These are phyloP conservation scores for Xylariaceae sp. DNA, from an alignment of 2,329 filamentous ascomycete species.

Conservation along the genomic window DNA sequence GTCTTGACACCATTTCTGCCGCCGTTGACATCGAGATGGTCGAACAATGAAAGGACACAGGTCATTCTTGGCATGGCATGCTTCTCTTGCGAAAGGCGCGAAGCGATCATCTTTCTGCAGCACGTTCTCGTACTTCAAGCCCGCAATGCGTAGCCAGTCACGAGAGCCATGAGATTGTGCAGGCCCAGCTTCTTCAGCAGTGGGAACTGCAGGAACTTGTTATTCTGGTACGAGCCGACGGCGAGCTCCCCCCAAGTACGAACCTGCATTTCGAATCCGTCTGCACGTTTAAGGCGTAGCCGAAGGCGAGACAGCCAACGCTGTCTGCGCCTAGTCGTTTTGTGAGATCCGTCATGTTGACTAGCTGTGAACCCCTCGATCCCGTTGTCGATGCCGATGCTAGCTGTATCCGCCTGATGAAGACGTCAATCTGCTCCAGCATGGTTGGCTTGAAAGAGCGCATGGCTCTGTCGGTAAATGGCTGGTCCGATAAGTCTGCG, in stretches of 20 bases:
- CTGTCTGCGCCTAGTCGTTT: slow-evolving; percentile 16
- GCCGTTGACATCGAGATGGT: slow-evolving; percentile 2
- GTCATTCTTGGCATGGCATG: slow-evolving; percentile 16
- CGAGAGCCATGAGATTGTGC: not conserved
- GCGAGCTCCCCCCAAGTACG: slow-evolving; percentile 6
- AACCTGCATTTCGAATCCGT: slow-evolving; percentile 14
- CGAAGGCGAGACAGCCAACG: slow-evolving; percentile 19
- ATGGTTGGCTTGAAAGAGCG: slow-evolving; percentile 23
- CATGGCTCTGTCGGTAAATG: slow-evolving; percentile 17
- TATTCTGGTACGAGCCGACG: slow-evolving; percentile 12
- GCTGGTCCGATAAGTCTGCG: slow-evolving; percentile 12
- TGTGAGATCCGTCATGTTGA: slow-evolving; percentile 18
- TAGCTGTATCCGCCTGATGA: slow-evolving; percentile 1
- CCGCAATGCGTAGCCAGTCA: not conserved
- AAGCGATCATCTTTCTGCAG: slow-evolving; percentile 16
- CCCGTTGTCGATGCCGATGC: not conserved
- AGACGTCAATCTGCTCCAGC: slow-evolving; percentile 17
- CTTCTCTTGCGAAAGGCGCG: slow-evolving; percentile 8
- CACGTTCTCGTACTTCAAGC: slow-evolving; percentile 9
- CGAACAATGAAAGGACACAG: slow-evolving; percentile 15
- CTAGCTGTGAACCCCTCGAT: not conserved
- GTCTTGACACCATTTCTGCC: not conserved
- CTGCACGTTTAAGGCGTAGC: slow-evolving; percentile 17
- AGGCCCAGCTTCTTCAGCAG: slow-evolving; percentile 14
- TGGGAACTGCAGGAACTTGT: slow-evolving; percentile 20